These are phyloP conservation scores for Phtheirospermum japonicum DNA, from an alignment of 257 asterid genomes.

Conservation along the genomic window DNA sequence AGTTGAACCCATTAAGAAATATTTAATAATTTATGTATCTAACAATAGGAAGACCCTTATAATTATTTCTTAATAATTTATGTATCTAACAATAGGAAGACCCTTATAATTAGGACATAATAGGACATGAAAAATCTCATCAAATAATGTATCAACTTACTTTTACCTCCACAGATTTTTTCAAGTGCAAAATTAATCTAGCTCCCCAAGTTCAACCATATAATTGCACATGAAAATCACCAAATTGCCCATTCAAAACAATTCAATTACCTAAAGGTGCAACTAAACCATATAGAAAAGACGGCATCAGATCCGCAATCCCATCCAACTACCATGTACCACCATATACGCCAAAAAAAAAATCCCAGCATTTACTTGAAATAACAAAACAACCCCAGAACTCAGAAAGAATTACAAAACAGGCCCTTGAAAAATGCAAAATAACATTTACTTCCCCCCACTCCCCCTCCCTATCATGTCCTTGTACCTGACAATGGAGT, in stretches of 20 bases:
- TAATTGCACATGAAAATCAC: slow-evolving; percentile 21
- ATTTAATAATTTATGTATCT: no score
- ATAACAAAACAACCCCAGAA: slow-evolving; percentile 28
- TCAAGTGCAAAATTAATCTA: no score
- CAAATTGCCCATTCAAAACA: slow-evolving; percentile 37
- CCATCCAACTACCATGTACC: slow-evolving; percentile 21
- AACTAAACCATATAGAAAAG: slow-evolving; percentile 30
- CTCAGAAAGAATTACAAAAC: slow-evolving; percentile 27
- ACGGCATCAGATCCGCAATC: slow-evolving; percentile 30
- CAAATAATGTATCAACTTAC: background rate
- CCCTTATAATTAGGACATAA: no score
- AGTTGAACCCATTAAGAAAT: no score
- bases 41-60: no score
- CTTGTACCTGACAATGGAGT: slow-evolving; percentile 71
- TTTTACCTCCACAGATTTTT: background rate
- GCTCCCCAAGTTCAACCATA: background rate
- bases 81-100: no score
- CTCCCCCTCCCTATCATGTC: slow-evolving; percentile 61
- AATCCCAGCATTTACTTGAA: slow-evolving; percentile 10
- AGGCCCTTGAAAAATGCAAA: slow-evolving; percentile 13
- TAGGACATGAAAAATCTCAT: background rate
- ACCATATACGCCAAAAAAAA: slow-evolving; percentile 4
- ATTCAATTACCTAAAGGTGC: slow-evolving; percentile 26
- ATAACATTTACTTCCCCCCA: slow-evolving; percentile 34
- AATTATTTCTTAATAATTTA: no score